Evolutionary conservation across 2,329 filamentous ascomycete species (phyloP).

Genomic region (Cyphellophora europaea): DNA sequence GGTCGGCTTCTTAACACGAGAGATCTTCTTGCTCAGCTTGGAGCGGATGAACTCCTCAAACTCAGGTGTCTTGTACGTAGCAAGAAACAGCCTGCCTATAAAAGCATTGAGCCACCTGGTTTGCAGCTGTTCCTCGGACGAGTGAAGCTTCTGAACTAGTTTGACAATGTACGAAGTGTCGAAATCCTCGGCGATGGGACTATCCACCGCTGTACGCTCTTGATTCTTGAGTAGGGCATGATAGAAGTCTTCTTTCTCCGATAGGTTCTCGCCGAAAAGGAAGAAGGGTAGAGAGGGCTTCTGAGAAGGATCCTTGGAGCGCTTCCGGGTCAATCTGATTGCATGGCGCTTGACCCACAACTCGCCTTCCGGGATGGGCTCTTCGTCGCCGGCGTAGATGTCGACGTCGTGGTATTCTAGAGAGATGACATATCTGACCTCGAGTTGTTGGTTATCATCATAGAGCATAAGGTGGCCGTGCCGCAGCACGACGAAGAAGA

Average conservation of each 20-base stretch:
- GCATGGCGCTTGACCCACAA: slow-evolving; percentile 93
- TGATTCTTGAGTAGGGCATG: slow-evolving; percentile 82
- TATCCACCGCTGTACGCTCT: slow-evolving; percentile 52
- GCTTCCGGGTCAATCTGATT: slow-evolving; percentile 64
- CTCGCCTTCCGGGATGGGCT: slow-evolving; percentile 74
- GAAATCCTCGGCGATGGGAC: slow-evolving; percentile 65
- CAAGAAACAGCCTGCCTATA: slow-evolving; percentile 78
- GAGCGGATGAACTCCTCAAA: slow-evolving; percentile 68
- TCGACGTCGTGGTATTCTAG: slow-evolving; percentile 78
- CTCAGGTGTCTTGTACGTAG: slow-evolving; percentile 74
- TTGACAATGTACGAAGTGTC: slow-evolving; percentile 80
- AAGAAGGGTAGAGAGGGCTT: slow-evolving; percentile 74
- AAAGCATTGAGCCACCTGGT: slow-evolving; percentile 91
- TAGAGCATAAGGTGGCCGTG: slow-evolving; percentile 97
- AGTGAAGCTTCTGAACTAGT: slow-evolving; percentile 82
- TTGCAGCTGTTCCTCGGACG: slow-evolving; percentile 81
- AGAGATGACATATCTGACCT: slow-evolving; percentile 92
- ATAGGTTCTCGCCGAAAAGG: slow-evolving; percentile 89
- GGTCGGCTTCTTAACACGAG: slow-evolving; percentile 80
- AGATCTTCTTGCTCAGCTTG: slow-evolving; percentile 94
- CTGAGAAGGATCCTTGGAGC: slow-evolving; percentile 42
- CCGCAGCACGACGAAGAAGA: slow-evolving; percentile 85
- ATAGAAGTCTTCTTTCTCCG: slow-evolving; percentile 97
- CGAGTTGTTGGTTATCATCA: slow-evolving; percentile 87
- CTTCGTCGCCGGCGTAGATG: slow-evolving; percentile 70